phyloP scores from a whole-genome alignment of 192 early-diverging fungal genomes.

The Lobosporangium transversale region DNA sequence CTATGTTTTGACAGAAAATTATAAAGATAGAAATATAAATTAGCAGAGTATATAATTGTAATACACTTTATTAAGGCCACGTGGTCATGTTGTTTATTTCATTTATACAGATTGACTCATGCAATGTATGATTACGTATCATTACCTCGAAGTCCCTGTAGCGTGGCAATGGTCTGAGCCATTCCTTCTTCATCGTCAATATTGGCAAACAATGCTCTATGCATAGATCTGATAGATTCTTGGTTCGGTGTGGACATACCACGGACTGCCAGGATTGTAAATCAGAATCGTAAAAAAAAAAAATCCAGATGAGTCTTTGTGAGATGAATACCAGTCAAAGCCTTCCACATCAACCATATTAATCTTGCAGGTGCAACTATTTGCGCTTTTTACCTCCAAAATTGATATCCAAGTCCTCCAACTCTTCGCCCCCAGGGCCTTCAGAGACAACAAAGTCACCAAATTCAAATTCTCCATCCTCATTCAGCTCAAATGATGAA shows the following conservation, averaged over 20 bases:
- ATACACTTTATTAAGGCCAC: too few relatives aligned
- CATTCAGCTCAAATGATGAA: slow-evolving; percentile 36
- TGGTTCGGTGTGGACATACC: slow-evolving; percentile 34
- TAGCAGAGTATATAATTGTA: not conserved
- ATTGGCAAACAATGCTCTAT: slow-evolving; percentile 54
- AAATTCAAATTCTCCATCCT: slow-evolving; percentile 39
- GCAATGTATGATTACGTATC: too few relatives aligned
- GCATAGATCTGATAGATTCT: slow-evolving; percentile 58
- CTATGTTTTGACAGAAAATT: slow-evolving; percentile 29
- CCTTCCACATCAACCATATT: not conserved
- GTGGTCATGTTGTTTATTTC: too few relatives aligned
- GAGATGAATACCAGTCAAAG: not conserved
- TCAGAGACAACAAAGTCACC: slow-evolving; percentile 24
- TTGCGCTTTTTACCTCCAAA: slow-evolving; percentile 13
- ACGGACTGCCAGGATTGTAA: not conserved
- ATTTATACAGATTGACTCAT: too few relatives aligned
- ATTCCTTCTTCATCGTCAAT: slow-evolving; percentile 66
- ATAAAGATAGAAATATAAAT: not conserved
- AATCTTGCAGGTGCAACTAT: not conserved
- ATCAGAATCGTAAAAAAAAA: not conserved
- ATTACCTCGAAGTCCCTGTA: slow-evolving; percentile 65
- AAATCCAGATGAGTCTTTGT: not conserved
- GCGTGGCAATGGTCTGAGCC: slow-evolving; percentile 56
- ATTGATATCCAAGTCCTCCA: slow-evolving; percentile 20
- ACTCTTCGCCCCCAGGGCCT: slow-evolving; percentile 18